Evolutionary conservation across 352 stramenopile species (phyloP).

Genomic region (Pythium rhizo-oryzae): DNA sequence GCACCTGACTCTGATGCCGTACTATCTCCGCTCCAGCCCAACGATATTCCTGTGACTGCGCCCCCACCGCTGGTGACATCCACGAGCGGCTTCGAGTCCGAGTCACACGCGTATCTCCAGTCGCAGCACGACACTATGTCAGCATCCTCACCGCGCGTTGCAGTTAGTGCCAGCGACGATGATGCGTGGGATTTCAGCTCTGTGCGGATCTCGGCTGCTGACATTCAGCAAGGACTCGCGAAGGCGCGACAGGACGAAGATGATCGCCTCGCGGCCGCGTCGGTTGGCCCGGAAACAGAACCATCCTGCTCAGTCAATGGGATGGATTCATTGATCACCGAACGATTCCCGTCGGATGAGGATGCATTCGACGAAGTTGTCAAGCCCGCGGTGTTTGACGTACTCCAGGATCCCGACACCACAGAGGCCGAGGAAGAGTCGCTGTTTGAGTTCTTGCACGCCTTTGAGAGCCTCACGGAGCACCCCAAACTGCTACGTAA

Average conservation of each 20-base stretch:
- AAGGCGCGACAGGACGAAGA: slow-evolving; percentile 20
- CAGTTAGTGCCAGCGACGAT: slow-evolving; percentile 24
- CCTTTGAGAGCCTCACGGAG: slow-evolving; percentile 73
- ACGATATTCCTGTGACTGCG: neutral
- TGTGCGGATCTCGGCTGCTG: slow-evolving; percentile 46
- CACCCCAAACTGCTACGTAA: slow-evolving; percentile 61
- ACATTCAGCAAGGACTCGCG: slow-evolving; percentile 23
- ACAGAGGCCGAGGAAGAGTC: slow-evolving; percentile 64
- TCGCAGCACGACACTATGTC: neutral
- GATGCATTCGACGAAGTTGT: slow-evolving; percentile 67
- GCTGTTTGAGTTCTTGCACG: slow-evolving; percentile 78
- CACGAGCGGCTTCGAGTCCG: slow-evolving; percentile 23
- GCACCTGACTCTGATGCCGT: too few relatives aligned
- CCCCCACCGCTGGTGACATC: slow-evolving; percentile 3
- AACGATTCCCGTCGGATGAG: slow-evolving; percentile 45
- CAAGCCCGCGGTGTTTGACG: slow-evolving; percentile 81
- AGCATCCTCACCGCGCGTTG: neutral
- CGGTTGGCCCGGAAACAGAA: neutral
- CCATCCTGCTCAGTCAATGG: neutral
- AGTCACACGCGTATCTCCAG: slow-evolving; percentile 30
- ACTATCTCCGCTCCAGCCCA: neutral
- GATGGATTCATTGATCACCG: slow-evolving; percentile 6
- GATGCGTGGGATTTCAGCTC: slow-evolving; percentile 84
- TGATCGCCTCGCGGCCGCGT: neutral
- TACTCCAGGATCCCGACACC: slow-evolving; percentile 46